Conservation (phyloP, 2,329 filamentous ascomycete genomes). For the Zalaria sp. region DNA sequence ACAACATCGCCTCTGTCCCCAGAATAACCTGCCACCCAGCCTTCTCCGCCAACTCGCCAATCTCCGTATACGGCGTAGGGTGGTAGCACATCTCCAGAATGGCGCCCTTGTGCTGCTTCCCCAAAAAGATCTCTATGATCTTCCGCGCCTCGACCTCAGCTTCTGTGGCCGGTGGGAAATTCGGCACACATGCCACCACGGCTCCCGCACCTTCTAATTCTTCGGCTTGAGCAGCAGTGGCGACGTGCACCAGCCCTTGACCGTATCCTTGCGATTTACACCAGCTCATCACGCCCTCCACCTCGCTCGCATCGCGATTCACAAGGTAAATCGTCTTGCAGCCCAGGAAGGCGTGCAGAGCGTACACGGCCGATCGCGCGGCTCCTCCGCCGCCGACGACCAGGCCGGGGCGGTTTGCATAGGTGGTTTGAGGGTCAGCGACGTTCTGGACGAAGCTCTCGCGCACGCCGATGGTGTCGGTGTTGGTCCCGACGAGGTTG, state of each 20-base stretch:
- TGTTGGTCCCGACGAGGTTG: conserved; percentile 57
- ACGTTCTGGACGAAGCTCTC: conserved; percentile 48
- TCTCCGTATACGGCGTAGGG: conserved; percentile 45
- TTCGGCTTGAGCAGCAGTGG: conserved; percentile 45
- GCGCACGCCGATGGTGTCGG: conserved; percentile 64
- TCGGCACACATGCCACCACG: conserved; percentile 61
- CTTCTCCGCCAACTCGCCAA: conserved; percentile 45
- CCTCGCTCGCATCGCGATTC: conserved; percentile 56
- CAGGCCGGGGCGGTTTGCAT: conserved; percentile 50
- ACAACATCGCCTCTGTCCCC: conserved; percentile 65
- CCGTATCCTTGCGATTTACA: conserved; percentile 47
- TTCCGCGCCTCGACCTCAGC: conserved; percentile 47
- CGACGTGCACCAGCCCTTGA: conserved; percentile 45
- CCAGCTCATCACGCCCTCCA: conserved; percentile 51
- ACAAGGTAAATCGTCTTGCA: conserved; percentile 60
- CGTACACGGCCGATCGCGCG: conserved; percentile 62
- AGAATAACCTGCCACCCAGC: conserved; percentile 60
- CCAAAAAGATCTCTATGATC: conserved; percentile 38
- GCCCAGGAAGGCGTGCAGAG: conserved; percentile 52
- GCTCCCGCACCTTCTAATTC: conserved; percentile 46
- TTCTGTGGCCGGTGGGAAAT: conserved; percentile 53
- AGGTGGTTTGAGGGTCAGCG: conserved; percentile 27
- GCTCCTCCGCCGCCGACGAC: conserved; percentile 69
- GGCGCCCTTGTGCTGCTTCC: conserved; percentile 41
- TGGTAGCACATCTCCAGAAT: background rate